phyloP scores from a whole-genome alignment of 179 eudicot genomes.

The Vitellaria paradoxa region DNA sequence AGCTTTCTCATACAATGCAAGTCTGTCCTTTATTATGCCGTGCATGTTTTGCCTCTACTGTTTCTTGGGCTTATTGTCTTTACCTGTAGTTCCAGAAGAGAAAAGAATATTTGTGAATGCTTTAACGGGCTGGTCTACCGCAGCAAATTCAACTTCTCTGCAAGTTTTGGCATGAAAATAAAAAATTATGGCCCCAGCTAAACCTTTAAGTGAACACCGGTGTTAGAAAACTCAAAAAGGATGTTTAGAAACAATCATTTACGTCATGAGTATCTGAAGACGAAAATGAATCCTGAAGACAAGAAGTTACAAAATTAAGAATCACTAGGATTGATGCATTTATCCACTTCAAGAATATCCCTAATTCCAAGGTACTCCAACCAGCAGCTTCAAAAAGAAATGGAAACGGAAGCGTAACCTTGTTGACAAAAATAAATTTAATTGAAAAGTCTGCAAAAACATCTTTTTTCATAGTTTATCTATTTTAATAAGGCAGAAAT shows the following conservation, averaged over 20 bases:
- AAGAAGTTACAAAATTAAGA: not conserved
- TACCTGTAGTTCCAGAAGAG: constrained; percentile 99
- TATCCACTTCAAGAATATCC: not conserved
- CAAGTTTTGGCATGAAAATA: constrained; percentile 21
- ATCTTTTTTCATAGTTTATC: not conserved
- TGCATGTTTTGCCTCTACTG: not conserved
- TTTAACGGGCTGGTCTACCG: constrained; percentile 64
- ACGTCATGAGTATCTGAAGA: not conserved
- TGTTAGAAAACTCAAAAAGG: constrained; percentile 1
- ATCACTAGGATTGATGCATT: not conserved
- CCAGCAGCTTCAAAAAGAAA: constrained; percentile 1
- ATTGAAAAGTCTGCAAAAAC: not conserved
- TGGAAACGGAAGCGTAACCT: too few species aligned
- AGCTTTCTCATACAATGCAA: not conserved
- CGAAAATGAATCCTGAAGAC: constrained; percentile 1
- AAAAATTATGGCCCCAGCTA: not conserved
- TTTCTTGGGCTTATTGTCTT: not conserved
- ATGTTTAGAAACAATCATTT: not conserved
- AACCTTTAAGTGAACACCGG: not conserved
- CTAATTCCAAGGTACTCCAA: not conserved
- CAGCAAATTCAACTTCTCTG: constrained; percentile 66
- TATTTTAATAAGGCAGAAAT: not conserved
- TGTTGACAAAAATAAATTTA: not conserved
- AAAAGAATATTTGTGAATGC: constrained; percentile 88
- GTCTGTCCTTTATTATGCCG: not conserved